Evolutionary conservation across 1,284 basidiomycete species (phyloP), one percentile per base, ranked within the genome.

Genomic region (Ustilago vetiveriae): DNA sequence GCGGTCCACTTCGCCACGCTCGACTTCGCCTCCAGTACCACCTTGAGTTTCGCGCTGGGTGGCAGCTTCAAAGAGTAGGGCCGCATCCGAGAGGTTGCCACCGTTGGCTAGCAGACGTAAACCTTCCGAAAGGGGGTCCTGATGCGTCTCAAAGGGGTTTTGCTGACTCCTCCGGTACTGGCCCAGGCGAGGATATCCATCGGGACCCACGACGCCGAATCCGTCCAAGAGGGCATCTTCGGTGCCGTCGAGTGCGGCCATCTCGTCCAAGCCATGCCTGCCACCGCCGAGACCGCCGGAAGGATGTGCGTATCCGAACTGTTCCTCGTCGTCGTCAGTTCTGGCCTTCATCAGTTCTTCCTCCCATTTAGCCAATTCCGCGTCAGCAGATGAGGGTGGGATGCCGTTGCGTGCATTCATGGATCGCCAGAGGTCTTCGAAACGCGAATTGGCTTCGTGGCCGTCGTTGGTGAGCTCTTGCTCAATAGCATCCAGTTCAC

Each of bases 21-120:
- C 87, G 86, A 87, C 79, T 90, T 91, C 63, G 92, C 72, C 75
- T 5, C 67, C 63, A 0, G 52, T 59, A 13, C 64, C 64, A 13
- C 70, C 68, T 30, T 64, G 55, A 3, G 58, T 59, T 4, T 79
- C 73, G 46, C 75, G 70, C 54, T 75, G 72, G 2, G 79, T 91
- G 29, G 92, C 92, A 4, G 91, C 91, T 83, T 96, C 94, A 9
- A 96, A 85, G 65, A 95, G 85, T 19, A 93, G 83, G 0, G 89
- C 90, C 8, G 90, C 92, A 77, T 95, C 92, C 1, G 91, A 90
- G 16, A 97, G 83, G 4, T 92, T 91, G 3, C 92, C 93, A 23
- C 79, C 78, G 63, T 91, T 91, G 49, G 89, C 88, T 8, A 96
- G 84, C 32, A 85, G 84, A 16, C 94, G 84, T 23, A 88, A 84